Conservation (phyloP, 805 yeast species). For the Candida lessepsii region DNA sequence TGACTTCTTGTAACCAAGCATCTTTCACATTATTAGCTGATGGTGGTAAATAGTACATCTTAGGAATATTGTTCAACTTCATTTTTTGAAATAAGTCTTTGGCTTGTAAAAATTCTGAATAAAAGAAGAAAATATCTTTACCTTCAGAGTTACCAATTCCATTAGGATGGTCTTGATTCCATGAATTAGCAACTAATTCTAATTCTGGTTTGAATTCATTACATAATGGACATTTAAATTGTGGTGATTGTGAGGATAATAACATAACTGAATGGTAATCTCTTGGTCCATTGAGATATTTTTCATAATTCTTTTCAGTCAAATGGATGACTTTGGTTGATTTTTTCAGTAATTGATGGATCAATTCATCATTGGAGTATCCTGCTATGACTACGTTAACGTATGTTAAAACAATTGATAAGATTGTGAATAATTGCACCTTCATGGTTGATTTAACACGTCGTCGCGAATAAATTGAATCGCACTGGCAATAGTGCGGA, state of each 20-base stretch:
- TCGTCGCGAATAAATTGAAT: neutral
- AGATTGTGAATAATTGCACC: constrained; percentile 2
- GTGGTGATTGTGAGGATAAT: constrained; percentile 71
- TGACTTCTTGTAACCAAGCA: constrained; percentile 25
- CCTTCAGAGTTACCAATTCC: constrained; percentile 27
- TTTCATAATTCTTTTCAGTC: constrained; percentile 60
- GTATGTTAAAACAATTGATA: constrained; percentile 4
- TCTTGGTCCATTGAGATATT: constrained; percentile 59
- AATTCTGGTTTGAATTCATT: constrained; percentile 64
- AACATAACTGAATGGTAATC: constrained; percentile 66
- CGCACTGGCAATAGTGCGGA: too few relatives aligned
- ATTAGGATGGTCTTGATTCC: constrained; percentile 51
- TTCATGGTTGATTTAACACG: constrained; percentile 8
- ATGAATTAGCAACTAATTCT: constrained; percentile 58
- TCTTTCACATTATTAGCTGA: constrained; percentile 33
- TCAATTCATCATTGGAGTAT: constrained; percentile 24
- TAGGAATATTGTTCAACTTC: constrained; percentile 73
- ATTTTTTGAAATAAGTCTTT: constrained; percentile 52
- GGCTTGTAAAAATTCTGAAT: constrained; percentile 67
- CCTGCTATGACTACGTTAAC: constrained; percentile 13
- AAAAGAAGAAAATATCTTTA: constrained; percentile 59
- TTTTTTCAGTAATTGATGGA: constrained; percentile 16
- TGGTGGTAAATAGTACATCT: constrained; percentile 61
- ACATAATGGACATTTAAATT: constrained; percentile 78
- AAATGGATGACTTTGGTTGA: constrained; percentile 30